Conservation (phyloP, 2,329 filamentous ascomycete species). For the Thielaviopsis musarum region DNA sequence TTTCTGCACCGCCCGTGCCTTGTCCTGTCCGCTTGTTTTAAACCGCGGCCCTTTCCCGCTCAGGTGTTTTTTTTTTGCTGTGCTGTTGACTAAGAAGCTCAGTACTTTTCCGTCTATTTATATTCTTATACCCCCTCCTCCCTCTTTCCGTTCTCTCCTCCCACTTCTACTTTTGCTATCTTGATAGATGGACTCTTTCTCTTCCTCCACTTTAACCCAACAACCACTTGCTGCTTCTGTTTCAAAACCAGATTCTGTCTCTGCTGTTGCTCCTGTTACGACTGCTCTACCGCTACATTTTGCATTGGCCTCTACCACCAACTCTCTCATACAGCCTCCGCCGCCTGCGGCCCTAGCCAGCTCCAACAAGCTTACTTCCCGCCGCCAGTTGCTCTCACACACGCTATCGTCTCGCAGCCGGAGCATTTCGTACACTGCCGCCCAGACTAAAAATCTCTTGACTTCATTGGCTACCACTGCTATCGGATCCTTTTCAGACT, state of each 20-base stretch:
- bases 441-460: slow-evolving; percentile 9
- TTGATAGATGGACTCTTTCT: slow-evolving; percentile 10
- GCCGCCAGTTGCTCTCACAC: slow-evolving; percentile 7
- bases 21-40: slow-evolving; percentile 2
- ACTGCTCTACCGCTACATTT: not conserved
- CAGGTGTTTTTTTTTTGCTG: not conserved
- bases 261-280: not conserved
- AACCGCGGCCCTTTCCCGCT: slow-evolving; percentile 5
- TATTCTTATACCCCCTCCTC: slow-evolving; percentile 1
- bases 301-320: not conserved
- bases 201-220: not conserved
- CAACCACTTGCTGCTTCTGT: not conserved
- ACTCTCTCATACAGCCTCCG: slow-evolving; percentile 8
- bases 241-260: not conserved
- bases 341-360: slow-evolving; percentile 3
- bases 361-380: slow-evolving; percentile 8
- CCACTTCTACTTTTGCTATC: not conserved
- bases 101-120: not conserved
- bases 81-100: not conserved
- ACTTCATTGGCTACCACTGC: slow-evolving; percentile 1
- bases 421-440: slow-evolving; percentile 9
- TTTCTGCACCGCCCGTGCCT: not conserved
- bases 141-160: not conserved
- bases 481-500: slow-evolving; percentile 1
- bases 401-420: slow-evolving; percentile 8